Evolutionary conservation across 192 early-diverging fungal species (phyloP).

Genomic region (Rhizophagus sp.): DNA sequence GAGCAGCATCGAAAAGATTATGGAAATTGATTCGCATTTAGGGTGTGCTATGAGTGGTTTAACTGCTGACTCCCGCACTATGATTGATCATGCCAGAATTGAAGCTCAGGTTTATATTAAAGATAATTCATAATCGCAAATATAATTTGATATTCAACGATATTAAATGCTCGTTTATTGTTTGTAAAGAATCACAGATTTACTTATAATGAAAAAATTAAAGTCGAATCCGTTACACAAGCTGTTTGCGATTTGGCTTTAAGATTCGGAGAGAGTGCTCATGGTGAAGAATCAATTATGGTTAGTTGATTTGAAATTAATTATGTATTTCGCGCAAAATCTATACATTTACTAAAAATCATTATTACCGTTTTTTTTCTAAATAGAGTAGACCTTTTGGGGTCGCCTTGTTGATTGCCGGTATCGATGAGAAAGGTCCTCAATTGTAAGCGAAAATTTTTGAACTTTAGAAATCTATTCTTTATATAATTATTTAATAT

Average conservation of each 20-base stretch:
- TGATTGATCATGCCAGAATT: conserved; percentile 97
- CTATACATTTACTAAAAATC: neutral
- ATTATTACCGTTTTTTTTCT: neutral
- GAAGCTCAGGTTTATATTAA: conserved; percentile 81
- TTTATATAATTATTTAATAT: neutral
- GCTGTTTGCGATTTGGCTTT: conserved; percentile 97
- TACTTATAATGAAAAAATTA: conserved; percentile 93
- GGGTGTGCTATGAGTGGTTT: conserved; percentile 98
- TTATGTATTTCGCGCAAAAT: neutral
- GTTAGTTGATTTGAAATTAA: conserved; percentile 42
- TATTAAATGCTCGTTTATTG: neutral
- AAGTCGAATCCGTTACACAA: conserved; percentile 96
- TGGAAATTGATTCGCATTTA: conserved; percentile 94
- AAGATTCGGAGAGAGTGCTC: conserved; percentile 95
- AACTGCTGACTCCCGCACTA: conserved; percentile 94
- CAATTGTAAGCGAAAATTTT: conserved; percentile 80
- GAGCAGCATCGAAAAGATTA: conserved; percentile 96
- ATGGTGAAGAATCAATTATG: conserved; percentile 97
- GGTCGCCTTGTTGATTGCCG: conserved; percentile 97
- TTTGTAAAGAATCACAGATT: conserved; percentile 84
- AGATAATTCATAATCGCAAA: neutral
- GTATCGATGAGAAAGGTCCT: conserved; percentile 94
- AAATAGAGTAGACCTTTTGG: conserved; percentile 91
- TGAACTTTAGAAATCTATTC: too few relatives aligned
- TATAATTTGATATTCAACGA: neutral